These are phyloP conservation scores for Vitis rupestris DNA, from an alignment of 164 flowering plant genomes.

Conservation along the genomic window DNA sequence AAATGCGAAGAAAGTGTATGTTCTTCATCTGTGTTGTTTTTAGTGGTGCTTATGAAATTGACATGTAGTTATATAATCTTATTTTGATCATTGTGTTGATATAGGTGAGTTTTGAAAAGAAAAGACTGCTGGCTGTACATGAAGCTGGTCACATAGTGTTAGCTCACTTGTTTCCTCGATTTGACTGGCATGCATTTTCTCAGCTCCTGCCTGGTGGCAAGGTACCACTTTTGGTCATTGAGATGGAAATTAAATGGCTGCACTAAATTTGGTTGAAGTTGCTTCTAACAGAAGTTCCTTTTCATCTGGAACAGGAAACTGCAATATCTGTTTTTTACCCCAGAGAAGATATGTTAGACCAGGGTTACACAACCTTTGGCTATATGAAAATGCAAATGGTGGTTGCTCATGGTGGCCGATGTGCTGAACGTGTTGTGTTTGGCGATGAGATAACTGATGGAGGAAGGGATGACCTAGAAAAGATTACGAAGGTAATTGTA, in stretches of 20 bases:
- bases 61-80: neutral
- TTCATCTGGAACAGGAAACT: slow-evolving; percentile 66
- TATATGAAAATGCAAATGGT: slow-evolving; percentile 99
- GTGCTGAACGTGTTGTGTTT: slow-evolving; percentile 89
- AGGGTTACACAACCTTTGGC: slow-evolving; percentile 94
- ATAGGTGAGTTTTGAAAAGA: slow-evolving; percentile 86
- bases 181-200: slow-evolving; percentile 99
- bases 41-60: neutral
- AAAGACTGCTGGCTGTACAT: slow-evolving; percentile 86
- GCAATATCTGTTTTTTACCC: slow-evolving; percentile 93
- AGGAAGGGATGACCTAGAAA: slow-evolving; percentile 86
- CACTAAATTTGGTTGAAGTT: neutral
- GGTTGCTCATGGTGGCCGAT: slow-evolving; percentile 97
- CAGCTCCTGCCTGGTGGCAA: slow-evolving; percentile 98
- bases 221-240: slow-evolving; percentile 33
- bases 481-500: slow-evolving; percentile 76
- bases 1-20: slow-evolving; percentile 83
- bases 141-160: slow-evolving; percentile 96
- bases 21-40: slow-evolving; percentile 2
- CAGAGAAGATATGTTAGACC: slow-evolving; percentile 86
- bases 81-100: slow-evolving; percentile 3
- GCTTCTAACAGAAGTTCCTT: slow-evolving; percentile 5
- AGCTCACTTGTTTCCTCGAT: slow-evolving; percentile 93
- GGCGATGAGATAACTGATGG: slow-evolving; percentile 94
- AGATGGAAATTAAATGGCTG: neutral